Percentiles rank a stretch among this genome's conserved stretches.
Evolutionary conservation across 257 asterid species (phyloP).

Genomic region (Solanum chilense): DNA sequence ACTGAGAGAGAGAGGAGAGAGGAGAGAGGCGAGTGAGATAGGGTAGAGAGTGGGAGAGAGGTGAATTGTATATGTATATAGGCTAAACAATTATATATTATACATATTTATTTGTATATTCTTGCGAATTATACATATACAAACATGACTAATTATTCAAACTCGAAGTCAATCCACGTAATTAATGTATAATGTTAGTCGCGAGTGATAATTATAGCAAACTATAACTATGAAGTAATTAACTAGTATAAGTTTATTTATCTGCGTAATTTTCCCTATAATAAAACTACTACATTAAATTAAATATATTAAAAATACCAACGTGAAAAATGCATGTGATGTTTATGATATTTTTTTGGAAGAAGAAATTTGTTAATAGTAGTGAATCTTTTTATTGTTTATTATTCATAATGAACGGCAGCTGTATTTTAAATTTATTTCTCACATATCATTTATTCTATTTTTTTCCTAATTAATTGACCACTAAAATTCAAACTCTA

Average conservation of each 20-base stretch:
- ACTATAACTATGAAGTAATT: no score
- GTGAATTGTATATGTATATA: no score
- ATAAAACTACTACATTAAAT: neutral
- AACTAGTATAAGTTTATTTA: rapidly evolving
- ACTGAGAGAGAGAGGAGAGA: no score
- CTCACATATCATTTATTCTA: neutral
- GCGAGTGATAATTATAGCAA: no score
- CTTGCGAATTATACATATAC: no score
- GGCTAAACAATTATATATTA: no score
- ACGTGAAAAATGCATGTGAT: neutral
- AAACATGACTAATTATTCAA: no score
- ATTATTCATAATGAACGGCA: neutral
- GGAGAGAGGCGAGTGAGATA: no score
- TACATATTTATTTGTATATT: no score
- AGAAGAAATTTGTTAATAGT: neutral
- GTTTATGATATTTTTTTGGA: neutral
- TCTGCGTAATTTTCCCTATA: neutral
- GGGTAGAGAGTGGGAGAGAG: no score
- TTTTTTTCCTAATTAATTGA: neutral
- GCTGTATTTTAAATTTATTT: neutral
- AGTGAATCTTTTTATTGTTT: neutral
- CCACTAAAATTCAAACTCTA: neutral
- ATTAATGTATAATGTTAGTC: no score
- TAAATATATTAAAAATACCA: neutral
- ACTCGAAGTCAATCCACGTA: no score